Evolutionary conservation across 2,329 filamentous ascomycete genomes (phyloP).

Genomic region (Pseudogymnoascus sp.): DNA sequence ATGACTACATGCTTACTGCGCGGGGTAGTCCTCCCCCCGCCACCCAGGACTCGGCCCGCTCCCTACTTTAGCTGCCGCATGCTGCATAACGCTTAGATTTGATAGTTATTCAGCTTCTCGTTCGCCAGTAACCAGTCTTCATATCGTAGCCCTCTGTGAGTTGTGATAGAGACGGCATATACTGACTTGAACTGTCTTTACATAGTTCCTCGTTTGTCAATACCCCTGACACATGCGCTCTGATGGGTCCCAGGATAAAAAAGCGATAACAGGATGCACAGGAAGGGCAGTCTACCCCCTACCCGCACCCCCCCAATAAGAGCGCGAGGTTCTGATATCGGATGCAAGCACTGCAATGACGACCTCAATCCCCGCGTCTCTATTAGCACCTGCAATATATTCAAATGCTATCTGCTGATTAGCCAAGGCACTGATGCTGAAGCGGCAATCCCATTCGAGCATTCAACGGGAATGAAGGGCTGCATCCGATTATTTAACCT

Average conservation of each 20-base stretch:
- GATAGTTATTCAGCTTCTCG: neutral
- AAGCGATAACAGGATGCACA: neutral
- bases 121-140: neutral
- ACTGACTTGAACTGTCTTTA: neutral
- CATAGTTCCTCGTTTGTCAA: neutral
- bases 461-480: neutral
- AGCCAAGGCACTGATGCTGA: neutral
- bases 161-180: neutral
- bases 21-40: neutral
- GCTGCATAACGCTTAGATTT: neutral
- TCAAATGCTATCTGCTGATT: neutral
- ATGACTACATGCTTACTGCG: neutral
- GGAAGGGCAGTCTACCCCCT: too few species aligned
- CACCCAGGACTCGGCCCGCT: neutral
- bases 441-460: neutral
- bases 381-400: neutral
- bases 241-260: neutral
- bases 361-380: neutral
- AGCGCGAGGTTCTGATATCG: neutral
- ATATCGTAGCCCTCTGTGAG: too few species aligned
- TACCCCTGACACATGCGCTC: neutral
- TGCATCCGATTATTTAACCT: neutral
- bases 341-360: neutral
- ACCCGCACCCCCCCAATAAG: neutral
- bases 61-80: neutral